Conservation (phyloP, 1,284 basidiomycete genomes). For the Cryptococcus neoformans region DNA sequence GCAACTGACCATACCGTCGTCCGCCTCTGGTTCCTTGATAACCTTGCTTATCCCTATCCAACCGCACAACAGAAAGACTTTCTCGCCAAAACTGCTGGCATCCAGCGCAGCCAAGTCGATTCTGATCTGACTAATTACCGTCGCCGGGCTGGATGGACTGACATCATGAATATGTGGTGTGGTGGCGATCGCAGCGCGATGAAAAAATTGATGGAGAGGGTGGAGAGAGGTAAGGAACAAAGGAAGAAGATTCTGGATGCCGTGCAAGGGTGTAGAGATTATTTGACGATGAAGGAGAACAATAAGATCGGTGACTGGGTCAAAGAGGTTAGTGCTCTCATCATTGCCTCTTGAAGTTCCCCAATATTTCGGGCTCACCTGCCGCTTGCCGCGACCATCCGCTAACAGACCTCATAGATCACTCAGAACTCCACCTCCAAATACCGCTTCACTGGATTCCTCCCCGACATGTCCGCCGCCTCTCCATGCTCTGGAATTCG, state of each 20-base stretch:
- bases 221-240: constrained; percentile 18
- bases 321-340: constrained; percentile 16
- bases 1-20: constrained; percentile 14
- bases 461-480: neutral
- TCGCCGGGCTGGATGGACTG: constrained; percentile 30
- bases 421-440: neutral
- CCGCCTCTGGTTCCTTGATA: constrained; percentile 29
- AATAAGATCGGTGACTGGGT: constrained; percentile 30
- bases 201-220: constrained; percentile 18
- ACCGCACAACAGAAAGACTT: constrained; percentile 18
- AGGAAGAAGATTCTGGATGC: constrained; percentile 11
- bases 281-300: constrained; percentile 21
- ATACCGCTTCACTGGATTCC: neutral
- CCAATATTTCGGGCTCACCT: neutral
- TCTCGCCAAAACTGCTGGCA: constrained; percentile 17
- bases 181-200: constrained; percentile 16
- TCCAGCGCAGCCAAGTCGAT: constrained; percentile 24
- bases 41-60: constrained; percentile 32
- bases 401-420: neutral
- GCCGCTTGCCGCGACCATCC: neutral
- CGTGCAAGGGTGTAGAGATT: constrained; percentile 18
- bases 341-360: neutral
- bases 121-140: constrained; percentile 36
- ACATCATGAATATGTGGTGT: constrained; percentile 22
- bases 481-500: neutral